Percentiles rank a stretch among this genome's conserved stretches.
These are phyloP conservation scores for Parastagonospora nodorum DNA, from an alignment of 2,329 filamentous ascomycete genomes.

Conservation along the genomic window DNA sequence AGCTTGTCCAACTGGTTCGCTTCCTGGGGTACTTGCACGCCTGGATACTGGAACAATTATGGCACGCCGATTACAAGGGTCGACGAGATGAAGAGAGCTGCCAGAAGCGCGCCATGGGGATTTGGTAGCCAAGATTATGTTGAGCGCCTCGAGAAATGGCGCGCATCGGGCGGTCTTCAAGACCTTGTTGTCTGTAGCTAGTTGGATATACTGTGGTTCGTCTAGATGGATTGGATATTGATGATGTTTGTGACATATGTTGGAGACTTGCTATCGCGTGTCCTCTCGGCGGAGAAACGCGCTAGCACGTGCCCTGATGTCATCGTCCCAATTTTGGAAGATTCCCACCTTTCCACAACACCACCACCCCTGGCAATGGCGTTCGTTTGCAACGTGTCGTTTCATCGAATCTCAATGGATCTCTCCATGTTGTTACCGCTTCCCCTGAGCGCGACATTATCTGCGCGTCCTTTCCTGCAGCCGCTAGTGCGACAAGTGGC, in stretches of 20 bases:
- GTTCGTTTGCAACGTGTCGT: background rate
- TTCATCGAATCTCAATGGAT: background rate
- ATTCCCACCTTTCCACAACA: background rate
- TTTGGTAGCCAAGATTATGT: background rate
- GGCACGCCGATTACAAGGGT: no score
- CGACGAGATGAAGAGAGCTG: background rate
- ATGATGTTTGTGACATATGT: background rate
- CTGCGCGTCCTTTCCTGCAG: background rate
- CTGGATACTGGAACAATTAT: background rate
- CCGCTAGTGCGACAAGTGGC: conserved; percentile 4
- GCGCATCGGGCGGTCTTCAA: no score
- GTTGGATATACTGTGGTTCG: no score
- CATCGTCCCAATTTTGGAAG: background rate
- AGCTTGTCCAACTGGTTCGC: background rate
- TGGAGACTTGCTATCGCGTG: background rate
- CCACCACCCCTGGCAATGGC: background rate
- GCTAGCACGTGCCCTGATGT: conserved; percentile 13
- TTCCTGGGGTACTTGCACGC: background rate
- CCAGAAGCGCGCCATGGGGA: background rate
- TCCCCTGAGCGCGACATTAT: background rate
- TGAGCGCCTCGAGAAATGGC: no score
- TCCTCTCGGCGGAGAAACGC: background rate
- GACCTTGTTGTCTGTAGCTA: background rate
- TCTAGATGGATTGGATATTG: background rate
- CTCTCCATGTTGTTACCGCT: background rate